Evolutionary conservation across 495 filamentous ascomycete genomes (phyloP), one percentile per base, ranked within the genome.

Genomic region (Haplographium delicatum): DNA sequence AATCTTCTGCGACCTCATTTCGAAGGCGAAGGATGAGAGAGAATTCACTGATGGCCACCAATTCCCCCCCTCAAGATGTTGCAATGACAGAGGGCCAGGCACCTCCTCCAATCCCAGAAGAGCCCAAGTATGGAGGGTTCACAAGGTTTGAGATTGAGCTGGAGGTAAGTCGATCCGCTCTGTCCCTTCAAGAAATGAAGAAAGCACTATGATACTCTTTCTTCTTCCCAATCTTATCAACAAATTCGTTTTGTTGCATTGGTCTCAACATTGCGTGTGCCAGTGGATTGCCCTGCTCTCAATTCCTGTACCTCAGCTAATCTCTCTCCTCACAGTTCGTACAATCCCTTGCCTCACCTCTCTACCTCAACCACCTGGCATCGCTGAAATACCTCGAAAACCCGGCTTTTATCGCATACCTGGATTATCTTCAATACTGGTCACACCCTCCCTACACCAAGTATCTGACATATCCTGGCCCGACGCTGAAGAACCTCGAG

Each of bases 381-480:
- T 77, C 42, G 56, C 38, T 51, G 51, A 59, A 72, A 67, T 60
- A 73, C 62, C 64, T 85, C 60, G 69, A 74, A 63, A 66, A 84
- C 35, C 78, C 83, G 18, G 72, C 78, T 15, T 95, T 94, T 65
- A 69, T 90, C 37, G 82, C 79, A 40, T 95, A 95, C 64, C 83
- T 94, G 30, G 71, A 70, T 44, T 95, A 95, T 62, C 81, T 95
- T 47, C 84, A 82, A 54, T 94, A 95, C 75, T 95, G 83, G 78
- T 76, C 76, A 48, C 78, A 80, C 9, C 88, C 88, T n/a, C 80
- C 88, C 47, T 95, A 94, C 60, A 69, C 84, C 47, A 87, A 85
- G 54, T 94, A 86, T 62, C 68, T 95, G 37, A 84, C 72, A 9
- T 89, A 89, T 59, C 90, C 90, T 0, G 88, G 84, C 4, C 84